Conservation (phyloP, 208 protist species). For the Leishmania braziliensis region DNA sequence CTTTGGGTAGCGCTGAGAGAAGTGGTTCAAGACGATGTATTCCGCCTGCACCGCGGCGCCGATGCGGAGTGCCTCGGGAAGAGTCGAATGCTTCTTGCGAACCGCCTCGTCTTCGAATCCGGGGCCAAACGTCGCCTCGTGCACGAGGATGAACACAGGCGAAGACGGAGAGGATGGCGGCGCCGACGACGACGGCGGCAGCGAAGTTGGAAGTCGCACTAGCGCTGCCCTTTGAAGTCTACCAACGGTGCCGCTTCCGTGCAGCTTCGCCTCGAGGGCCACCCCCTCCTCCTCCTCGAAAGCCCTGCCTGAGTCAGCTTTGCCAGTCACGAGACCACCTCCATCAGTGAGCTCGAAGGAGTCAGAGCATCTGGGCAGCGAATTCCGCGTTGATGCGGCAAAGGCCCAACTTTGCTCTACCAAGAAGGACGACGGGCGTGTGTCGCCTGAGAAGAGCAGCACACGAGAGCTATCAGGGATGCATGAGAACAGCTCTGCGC, state of each 20-base stretch:
- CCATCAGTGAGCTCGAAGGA: background rate
- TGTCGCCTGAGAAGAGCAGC: conserved; percentile 93
- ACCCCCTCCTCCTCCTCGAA: background rate
- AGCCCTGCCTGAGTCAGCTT: background rate
- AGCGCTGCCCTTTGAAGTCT: background rate
- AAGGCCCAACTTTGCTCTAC: conserved; percentile 67
- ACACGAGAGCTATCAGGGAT: conserved; percentile 41
- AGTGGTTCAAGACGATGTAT: conserved; percentile 89
- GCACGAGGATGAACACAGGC: conserved; percentile 79
- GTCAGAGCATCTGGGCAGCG: background rate
- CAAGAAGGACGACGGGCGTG: conserved; percentile 69
- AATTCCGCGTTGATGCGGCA: conserved; percentile 10
- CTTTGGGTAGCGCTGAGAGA: conserved; percentile 92
- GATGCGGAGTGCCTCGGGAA: conserved; percentile 81
- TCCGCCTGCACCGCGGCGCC: conserved; percentile 41
- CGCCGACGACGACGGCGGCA: background rate
- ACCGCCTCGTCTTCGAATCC: conserved; percentile 81
- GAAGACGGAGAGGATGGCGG: background rate
- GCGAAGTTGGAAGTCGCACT: background rate
- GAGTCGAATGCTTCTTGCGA: conserved; percentile 88
- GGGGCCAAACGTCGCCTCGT: conserved; percentile 94
- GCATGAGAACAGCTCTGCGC: background rate
- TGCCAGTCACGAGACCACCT: background rate
- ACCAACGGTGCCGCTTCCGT: background rate
- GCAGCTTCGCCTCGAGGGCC: background rate